Base-by-base conservation (phyloP, 2,329 filamentous ascomycete genomes). In the Metarhizium brunneum region DNA sequence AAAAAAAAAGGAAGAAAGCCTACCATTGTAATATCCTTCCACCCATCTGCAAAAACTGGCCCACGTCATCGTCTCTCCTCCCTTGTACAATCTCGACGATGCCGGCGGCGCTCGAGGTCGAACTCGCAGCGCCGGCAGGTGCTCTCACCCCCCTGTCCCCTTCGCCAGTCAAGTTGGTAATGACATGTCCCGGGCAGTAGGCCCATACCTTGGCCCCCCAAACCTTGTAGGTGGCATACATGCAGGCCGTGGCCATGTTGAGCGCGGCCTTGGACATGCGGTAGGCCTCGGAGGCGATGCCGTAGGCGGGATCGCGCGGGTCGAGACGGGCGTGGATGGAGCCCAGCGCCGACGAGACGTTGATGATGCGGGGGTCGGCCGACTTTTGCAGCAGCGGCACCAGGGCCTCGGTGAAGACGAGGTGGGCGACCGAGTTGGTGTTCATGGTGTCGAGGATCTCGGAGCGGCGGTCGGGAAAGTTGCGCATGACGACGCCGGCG, bases 401-500 rank as follows among this genome's bases (percentile, higher is more conserved):
- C 11, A 73, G 54, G 0, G 64, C 59, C 51, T 70, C 63, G 1
- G 69, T 67, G 7, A 70, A 53, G 1, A 67, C 36, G 11, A 61
- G 42, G 2, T 61, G 60, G 6, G 68, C 65, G 40, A 71, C 65
- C 38, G 64, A 63, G 61, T 73, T 72, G 50, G 66, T 65, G 55
- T 83, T 79, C 57, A 84, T 78, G 1, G 67, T 71, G 8, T 67
- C 58, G 13, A 58, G 57, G 4, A 60, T 36, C 7, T 56, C 50
- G 2, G 42, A 32, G 18, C 58, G 25, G 4, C 38, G 36, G 29
- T 57, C 73, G 54, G 70, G 63, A 1, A 73, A 74, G 51, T 78
- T 74, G 55, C 75, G 71, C 13, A 80, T 73, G 4, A 75, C 68
- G 47, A 86, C 79, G 5, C 84, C 85, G 1, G 85, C 84, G 56